Conservation (phyloP, 2,329 filamentous ascomycete species). For the Podosphaera aphanis region DNA sequence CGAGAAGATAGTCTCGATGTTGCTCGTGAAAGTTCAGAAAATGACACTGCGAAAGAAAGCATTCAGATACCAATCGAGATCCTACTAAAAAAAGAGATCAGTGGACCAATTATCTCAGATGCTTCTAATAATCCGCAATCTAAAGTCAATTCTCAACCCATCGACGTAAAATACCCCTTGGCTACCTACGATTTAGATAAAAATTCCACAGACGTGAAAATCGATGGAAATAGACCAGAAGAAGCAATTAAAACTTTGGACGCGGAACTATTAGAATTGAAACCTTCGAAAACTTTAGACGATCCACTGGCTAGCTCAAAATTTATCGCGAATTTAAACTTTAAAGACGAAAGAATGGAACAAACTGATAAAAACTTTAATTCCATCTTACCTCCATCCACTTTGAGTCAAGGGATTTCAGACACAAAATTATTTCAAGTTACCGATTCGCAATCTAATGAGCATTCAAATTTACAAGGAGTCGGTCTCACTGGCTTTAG, state of each 20-base stretch:
- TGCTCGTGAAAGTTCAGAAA: neutral
- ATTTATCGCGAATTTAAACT: neutral
- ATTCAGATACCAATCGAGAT: neutral
- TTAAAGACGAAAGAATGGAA: neutral
- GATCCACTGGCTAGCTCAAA: neutral
- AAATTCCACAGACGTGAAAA: neutral
- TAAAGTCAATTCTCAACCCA: neutral
- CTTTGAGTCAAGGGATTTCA: neutral
- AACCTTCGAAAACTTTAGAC: neutral
- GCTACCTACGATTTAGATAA: neutral
- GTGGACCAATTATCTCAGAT: neutral
- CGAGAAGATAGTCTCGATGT: neutral
- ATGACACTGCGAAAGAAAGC: neutral
- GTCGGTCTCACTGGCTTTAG: neutral
- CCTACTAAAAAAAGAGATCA: neutral
- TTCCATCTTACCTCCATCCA: neutral
- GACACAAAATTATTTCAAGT: neutral
- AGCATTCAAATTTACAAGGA: neutral
- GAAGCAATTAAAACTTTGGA: neutral
- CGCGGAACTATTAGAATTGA: neutral
- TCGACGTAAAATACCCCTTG: neutral
- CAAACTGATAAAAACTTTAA: neutral
- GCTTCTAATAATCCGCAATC: neutral
- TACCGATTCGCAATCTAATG: neutral
- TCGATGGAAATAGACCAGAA: neutral